phyloP scores from a whole-genome alignment of 1,139 yeast species.

The Taphrina wiesneri region DNA sequence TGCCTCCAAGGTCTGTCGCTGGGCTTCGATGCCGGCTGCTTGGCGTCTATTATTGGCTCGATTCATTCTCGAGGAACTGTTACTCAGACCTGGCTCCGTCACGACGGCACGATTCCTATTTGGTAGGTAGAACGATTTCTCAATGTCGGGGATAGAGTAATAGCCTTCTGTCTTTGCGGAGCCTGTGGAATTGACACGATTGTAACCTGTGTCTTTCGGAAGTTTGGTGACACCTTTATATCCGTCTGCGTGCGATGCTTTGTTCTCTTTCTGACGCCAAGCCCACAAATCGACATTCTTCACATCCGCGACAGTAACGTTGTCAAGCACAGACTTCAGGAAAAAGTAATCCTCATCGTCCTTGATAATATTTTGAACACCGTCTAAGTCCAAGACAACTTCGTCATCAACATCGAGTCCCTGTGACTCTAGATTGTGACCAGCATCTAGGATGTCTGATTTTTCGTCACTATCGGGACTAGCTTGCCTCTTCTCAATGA shows the following conservation, averaged over 20 bases:
- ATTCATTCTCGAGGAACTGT: conserved; percentile 66
- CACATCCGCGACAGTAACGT: conserved; percentile 45
- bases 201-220: conserved; percentile 44
- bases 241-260: conserved; percentile 40
- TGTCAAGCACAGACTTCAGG: conserved; percentile 51
- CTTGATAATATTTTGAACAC: conserved; percentile 58
- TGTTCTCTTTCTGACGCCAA: conserved; percentile 57
- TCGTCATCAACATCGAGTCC: conserved; percentile 36
- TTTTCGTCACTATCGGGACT: background rate
- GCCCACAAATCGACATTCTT: conserved; percentile 63
- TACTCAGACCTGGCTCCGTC: conserved; percentile 45
- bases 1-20: conserved; percentile 70
- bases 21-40: conserved; percentile 87
- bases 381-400: conserved; percentile 52
- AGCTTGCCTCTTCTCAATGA: background rate
- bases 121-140: conserved; percentile 75
- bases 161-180: conserved; percentile 77
- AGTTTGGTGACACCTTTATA: conserved; percentile 36
- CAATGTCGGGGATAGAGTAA: conserved; percentile 67
- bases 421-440: background rate
- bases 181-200: conserved; percentile 56
- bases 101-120: conserved; percentile 65
- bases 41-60: conserved; percentile 86
- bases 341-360: conserved; percentile 73
- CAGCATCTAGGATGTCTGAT: background rate